phyloP scores from a whole-genome alignment of 2,329 filamentous ascomycete species.

The Trichophyton mentagrophytes region DNA sequence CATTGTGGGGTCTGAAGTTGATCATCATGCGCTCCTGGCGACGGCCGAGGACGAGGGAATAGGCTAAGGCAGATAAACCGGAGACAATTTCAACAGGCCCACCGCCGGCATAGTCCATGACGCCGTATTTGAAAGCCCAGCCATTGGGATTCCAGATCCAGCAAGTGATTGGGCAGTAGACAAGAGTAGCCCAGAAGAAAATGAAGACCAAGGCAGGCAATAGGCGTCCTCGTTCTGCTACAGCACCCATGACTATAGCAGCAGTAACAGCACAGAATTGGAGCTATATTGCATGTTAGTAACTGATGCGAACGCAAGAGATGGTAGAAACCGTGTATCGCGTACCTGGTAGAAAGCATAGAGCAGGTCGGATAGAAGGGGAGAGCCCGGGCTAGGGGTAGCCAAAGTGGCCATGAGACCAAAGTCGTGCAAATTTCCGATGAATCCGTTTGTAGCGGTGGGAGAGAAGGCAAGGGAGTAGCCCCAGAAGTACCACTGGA shows the following conservation, averaged over 20 bases:
- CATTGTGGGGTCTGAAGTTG: constrained; percentile 98
- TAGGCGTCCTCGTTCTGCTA: constrained; percentile 85
- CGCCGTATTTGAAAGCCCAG: constrained; percentile 82
- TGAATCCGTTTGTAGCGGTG: constrained; percentile 72
- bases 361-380: constrained; percentile 75
- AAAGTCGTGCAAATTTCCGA: constrained; percentile 81
- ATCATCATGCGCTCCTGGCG: constrained; percentile 99
- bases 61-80: constrained; percentile 82
- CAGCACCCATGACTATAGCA: constrained; percentile 79
- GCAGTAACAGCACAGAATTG: constrained; percentile 93
- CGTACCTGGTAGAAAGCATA: constrained; percentile 86
- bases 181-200: constrained; percentile 92
- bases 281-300: constrained; percentile 46
- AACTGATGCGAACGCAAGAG: neutral
- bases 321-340: neutral
- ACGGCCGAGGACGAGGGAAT: constrained; percentile 88
- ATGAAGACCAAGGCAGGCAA: constrained; percentile 89
- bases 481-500: constrained; percentile 99
- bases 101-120: constrained; percentile 91
- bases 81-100: constrained; percentile 96
- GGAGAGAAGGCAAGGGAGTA: constrained; percentile 88
- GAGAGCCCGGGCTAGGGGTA: constrained; percentile 73
- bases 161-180: constrained; percentile 93
- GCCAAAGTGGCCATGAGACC: constrained; percentile 76
- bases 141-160: constrained; percentile 95